Evolutionary conservation across 768 basidiomycete species (phyloP).

Genomic region (Podaxis mareebaensis): DNA sequence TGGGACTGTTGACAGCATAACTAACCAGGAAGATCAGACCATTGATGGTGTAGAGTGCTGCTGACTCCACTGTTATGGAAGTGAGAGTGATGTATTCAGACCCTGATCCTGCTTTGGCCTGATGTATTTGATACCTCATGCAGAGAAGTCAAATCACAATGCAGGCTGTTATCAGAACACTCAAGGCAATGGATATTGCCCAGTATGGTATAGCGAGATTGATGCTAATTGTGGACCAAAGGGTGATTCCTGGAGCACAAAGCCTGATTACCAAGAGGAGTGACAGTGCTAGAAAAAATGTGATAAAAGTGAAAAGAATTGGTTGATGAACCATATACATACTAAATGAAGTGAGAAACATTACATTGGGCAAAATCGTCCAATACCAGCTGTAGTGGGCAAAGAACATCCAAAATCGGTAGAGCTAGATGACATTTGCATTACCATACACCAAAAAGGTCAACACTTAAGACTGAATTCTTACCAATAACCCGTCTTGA

Average conservation of each 20-base stretch:
- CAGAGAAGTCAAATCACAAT: slow-evolving; percentile 37
- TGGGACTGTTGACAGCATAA: slow-evolving; percentile 28
- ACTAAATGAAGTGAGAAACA: slow-evolving; percentile 18
- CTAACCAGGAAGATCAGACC: slow-evolving; percentile 35
- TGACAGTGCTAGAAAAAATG: slow-evolving; percentile 7
- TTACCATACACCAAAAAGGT: neutral
- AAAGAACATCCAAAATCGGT: slow-evolving; percentile 18
- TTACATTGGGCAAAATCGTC: slow-evolving; percentile 1
- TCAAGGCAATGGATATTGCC: slow-evolving; percentile 36
- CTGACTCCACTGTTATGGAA: slow-evolving; percentile 38
- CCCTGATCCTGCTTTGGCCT: slow-evolving; percentile 25
- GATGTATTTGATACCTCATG: slow-evolving; percentile 23
- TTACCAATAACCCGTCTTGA: slow-evolving; percentile 21
- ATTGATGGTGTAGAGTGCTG: slow-evolving; percentile 34
- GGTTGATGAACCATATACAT: neutral
- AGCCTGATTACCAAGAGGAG: slow-evolving; percentile 13
- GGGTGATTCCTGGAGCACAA: slow-evolving; percentile 10
- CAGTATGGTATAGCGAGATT: slow-evolving; percentile 38
- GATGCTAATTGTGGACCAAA: slow-evolving; percentile 21
- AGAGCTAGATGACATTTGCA: slow-evolving; percentile 1
- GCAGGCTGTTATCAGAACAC: slow-evolving; percentile 35
- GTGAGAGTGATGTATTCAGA: slow-evolving; percentile 32
- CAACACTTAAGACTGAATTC: neutral
- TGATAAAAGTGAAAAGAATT: neutral
- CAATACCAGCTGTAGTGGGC: slow-evolving; percentile 5